Percentiles rank a stretch among this genome's conserved stretches.
Evolutionary conservation across 208 protist species (phyloP).

Genomic region (Leishmania lainsoni): DNA sequence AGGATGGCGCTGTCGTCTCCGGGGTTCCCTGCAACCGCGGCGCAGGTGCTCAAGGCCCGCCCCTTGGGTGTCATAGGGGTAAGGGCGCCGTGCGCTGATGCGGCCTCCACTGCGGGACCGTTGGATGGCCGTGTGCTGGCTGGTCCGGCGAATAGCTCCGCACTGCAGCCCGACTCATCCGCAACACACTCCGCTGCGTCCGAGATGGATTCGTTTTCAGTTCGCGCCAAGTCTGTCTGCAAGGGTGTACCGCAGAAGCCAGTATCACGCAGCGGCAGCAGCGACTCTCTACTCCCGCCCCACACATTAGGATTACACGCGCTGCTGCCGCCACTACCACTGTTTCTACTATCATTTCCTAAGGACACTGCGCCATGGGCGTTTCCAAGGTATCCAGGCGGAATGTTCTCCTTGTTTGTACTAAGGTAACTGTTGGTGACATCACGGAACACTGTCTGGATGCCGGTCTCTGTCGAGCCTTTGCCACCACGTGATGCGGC

Average conservation of each 20-base stretch:
- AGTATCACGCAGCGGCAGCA: background rate
- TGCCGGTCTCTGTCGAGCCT: background rate
- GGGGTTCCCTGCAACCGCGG: background rate
- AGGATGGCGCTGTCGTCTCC: slow-evolving; percentile 6
- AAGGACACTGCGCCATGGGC: background rate
- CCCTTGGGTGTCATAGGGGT: slow-evolving; percentile 3
- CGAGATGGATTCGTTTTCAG: background rate
- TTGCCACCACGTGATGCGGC: background rate
- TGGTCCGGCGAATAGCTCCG: background rate
- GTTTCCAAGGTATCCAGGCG: slow-evolving; percentile 1
- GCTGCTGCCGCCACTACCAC: background rate
- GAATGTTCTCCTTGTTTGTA: slow-evolving; percentile 45
- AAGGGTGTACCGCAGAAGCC: slow-evolving; percentile 13
- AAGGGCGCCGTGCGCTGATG: background rate
- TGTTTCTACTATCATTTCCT: background rate
- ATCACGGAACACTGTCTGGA: slow-evolving; percentile 37
- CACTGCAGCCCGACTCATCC: background rate
- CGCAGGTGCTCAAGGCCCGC: background rate
- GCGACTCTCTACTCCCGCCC: background rate
- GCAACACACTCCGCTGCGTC: background rate
- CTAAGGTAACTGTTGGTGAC: slow-evolving; percentile 36
- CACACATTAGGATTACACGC: background rate
- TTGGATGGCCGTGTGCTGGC: background rate
- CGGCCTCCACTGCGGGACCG: background rate
- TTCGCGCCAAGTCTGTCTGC: background rate